Evolutionary conservation across 208 protist species (phyloP).

Genomic region (Trypanosoma cruzi): DNA sequence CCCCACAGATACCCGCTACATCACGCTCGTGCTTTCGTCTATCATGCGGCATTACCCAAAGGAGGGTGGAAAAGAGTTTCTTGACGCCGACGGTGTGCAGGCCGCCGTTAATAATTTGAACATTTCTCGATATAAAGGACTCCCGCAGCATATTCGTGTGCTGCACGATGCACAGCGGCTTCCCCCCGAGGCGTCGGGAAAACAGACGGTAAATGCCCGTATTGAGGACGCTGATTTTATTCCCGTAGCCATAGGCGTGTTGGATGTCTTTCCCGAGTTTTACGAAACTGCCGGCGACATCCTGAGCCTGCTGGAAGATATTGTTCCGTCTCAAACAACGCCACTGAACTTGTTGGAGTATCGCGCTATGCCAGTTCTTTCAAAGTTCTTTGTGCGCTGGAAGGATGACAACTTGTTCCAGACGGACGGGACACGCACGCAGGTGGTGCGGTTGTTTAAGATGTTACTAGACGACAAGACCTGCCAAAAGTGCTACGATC

Average conservation of each 20-base stretch:
- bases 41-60: constrained; percentile 85
- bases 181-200: constrained; percentile 46
- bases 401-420: constrained; percentile 73
- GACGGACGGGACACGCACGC: constrained; percentile 63
- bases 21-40: constrained; percentile 84
- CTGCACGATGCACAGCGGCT: constrained; percentile 75
- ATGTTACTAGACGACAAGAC: constrained; percentile 79
- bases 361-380: constrained; percentile 84
- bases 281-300: constrained; percentile 76
- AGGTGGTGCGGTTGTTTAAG: constrained; percentile 66
- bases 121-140: constrained; percentile 84
- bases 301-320: constrained; percentile 46
- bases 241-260: constrained; percentile 73
- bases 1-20: constrained; percentile 86
- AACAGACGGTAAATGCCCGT: constrained; percentile 38
- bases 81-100: constrained; percentile 76
- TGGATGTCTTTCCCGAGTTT: constrained; percentile 88
- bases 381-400: constrained; percentile 88
- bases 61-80: constrained; percentile 77
- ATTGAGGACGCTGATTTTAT: constrained; percentile 84
- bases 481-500: constrained; percentile 83
- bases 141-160: constrained; percentile 89
- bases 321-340: constrained; percentile 61
- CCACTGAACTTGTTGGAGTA: constrained; percentile 85
- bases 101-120: constrained; percentile 83